Evolutionary conservation across 257 asterid species (phyloP).

Genomic region (Nicotiana noctiflora): DNA sequence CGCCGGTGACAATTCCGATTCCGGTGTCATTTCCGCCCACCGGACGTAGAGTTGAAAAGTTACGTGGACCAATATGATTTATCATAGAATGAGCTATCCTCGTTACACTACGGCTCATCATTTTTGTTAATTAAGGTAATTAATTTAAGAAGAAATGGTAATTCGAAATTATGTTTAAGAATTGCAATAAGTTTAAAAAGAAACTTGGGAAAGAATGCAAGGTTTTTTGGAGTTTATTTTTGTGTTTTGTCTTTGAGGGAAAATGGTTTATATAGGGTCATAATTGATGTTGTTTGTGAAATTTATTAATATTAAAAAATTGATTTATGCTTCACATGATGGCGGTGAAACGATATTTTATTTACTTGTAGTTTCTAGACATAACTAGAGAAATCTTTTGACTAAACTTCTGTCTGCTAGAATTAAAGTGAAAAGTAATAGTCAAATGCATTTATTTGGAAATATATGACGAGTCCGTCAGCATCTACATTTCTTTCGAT

Average conservation of each 20-base stretch:
- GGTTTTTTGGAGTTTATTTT: background rate
- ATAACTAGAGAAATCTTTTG: background rate
- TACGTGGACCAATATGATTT: conserved; percentile 29
- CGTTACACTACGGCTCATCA: conserved; percentile 48
- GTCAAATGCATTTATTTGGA: background rate
- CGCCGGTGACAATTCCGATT: background rate
- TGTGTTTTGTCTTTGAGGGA: background rate
- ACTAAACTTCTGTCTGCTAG: background rate
- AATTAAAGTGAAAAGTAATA: background rate
- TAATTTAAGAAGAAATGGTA: background rate
- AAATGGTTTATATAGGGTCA: conserved; percentile 1
- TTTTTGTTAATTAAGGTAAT: background rate
- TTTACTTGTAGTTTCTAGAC: background rate
- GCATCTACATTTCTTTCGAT: too few relatives aligned
- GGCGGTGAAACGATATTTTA: background rate
- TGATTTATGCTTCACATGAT: background rate
- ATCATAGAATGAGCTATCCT: conserved; percentile 29
- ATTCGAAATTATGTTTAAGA: background rate
- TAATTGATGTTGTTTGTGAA: background rate
- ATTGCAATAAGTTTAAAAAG: conserved; percentile 27
- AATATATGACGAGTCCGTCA: too few relatives aligned
- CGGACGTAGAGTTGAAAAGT: conserved; percentile 25
- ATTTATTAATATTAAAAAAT: conserved; percentile 2
- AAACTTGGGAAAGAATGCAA: conserved; percentile 1
- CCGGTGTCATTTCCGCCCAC: conserved; percentile 5